These are phyloP conservation scores for Umbelopsis ramanniana DNA, from an alignment of 192 early-diverging fungal genomes.

Conservation along the genomic window DNA sequence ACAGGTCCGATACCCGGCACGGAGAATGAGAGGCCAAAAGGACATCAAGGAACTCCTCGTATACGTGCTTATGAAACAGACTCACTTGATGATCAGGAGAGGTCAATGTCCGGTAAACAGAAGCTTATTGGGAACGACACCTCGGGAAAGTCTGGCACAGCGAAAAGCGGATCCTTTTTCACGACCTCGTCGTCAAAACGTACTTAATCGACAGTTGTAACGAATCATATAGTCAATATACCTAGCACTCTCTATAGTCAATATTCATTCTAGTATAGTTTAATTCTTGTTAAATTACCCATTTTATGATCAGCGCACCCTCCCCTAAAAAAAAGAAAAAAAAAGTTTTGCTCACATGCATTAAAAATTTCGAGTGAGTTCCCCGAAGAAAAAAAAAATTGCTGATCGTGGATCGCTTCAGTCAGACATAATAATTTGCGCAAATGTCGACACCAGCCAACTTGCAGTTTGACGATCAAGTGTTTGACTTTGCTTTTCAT, in stretches of 20 bases:
- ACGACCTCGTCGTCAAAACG: too few species aligned
- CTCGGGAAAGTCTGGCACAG: not conserved
- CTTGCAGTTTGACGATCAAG: conserved; percentile 51
- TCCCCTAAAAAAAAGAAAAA: too few species aligned
- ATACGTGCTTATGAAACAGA: not conserved
- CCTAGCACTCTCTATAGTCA: too few species aligned
- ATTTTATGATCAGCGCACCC: too few species aligned
- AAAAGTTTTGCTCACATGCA: too few species aligned
- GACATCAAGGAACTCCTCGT: conserved; percentile 11
- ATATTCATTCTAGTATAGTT: too few species aligned
- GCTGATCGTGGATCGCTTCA: too few species aligned
- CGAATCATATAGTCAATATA: too few species aligned
- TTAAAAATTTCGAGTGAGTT: too few species aligned
- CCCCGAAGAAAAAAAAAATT: too few species aligned
- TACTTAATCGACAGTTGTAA: too few species aligned
- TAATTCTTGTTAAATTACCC: too few species aligned
- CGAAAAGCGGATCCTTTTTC: not conserved
- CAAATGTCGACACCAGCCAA: conserved; percentile 40
- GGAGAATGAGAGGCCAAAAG: conserved; percentile 3
- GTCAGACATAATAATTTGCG: not conserved
- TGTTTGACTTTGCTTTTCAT: conserved; percentile 74
- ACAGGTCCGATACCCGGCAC: conserved; percentile 23
- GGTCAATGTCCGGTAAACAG: not conserved
- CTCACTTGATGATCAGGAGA: not conserved
- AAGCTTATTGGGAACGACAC: not conserved